A percentile compares a stretch with the other conserved stretches of the same genome.
Conservation (phyloP, 2,329 filamentous ascomycete genomes). For the Trichoderma sp. region DNA sequence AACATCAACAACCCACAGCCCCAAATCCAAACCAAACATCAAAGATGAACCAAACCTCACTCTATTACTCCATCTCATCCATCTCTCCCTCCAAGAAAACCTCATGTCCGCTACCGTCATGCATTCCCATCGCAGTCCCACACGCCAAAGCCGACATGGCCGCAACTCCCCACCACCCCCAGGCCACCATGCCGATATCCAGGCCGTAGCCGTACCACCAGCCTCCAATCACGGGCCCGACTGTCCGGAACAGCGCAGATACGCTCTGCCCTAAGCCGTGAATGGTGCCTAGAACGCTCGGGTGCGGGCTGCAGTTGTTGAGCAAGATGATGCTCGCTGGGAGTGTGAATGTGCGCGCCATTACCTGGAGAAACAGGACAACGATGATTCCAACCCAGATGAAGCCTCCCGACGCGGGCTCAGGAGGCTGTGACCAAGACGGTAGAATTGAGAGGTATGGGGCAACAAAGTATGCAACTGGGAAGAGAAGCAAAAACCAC, state of each 20-base stretch:
- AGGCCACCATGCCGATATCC: conserved; percentile 46
- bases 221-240: conserved; percentile 46
- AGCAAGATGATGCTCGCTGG: conserved; percentile 59
- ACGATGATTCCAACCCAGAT: conserved; percentile 61
- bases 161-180: conserved; percentile 48
- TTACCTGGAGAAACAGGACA: conserved; percentile 67
- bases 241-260: conserved; percentile 44
- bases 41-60: not conserved
- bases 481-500: conserved; percentile 63
- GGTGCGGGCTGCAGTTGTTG: conserved; percentile 60
- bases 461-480: conserved; percentile 64
- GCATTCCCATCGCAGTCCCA: conserved; percentile 56
- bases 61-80: conserved; percentile 24
- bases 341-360: conserved; percentile 67
- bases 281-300: conserved; percentile 56
- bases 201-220: conserved; percentile 48
- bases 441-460: conserved; percentile 66
- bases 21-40: not conserved
- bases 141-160: conserved; percentile 56
- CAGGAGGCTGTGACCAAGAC: conserved; percentile 42
- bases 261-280: conserved; percentile 54
- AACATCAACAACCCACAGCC: not conserved
- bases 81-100: conserved; percentile 49
- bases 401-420: conserved; percentile 46
- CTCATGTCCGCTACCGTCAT: conserved; percentile 64